phyloP scores from a whole-genome alignment of 2,329 filamentous ascomycete genomes.

The Phialemoniopsis sp. region DNA sequence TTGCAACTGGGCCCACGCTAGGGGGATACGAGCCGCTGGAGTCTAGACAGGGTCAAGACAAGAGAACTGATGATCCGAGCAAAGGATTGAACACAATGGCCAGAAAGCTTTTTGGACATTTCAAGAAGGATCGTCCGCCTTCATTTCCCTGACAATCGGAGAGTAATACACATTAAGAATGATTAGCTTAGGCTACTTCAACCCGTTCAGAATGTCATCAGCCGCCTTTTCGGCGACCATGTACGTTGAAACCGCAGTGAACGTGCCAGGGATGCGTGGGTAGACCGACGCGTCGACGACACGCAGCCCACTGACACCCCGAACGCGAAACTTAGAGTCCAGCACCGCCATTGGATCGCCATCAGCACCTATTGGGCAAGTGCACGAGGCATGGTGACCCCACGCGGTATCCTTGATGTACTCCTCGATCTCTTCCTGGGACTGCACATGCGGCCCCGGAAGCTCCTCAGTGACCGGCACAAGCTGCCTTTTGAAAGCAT shows the following conservation, averaged over 20 bases:
- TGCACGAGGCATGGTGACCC: conserved; percentile 50
- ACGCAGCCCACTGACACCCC: conserved; percentile 43
- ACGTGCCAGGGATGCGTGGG: conserved; percentile 36
- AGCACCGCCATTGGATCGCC: conserved; percentile 47
- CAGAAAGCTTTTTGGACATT: too few relatives aligned
- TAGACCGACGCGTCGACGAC: conserved; percentile 54
- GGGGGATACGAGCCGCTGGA: too few relatives aligned
- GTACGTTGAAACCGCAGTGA: conserved; percentile 45
- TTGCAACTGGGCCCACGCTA: too few relatives aligned
- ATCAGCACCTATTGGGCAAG: conserved; percentile 46
- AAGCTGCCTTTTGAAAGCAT: conserved; percentile 26
- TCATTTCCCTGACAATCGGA: too few relatives aligned
- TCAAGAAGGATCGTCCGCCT: too few relatives aligned
- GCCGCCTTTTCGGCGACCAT: conserved; percentile 51
- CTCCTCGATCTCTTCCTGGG: conserved; percentile 11
- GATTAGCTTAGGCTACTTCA: too few relatives aligned
- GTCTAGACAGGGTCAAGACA: too few relatives aligned
- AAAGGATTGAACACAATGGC: too few relatives aligned
- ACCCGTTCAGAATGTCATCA: conserved; percentile 36
- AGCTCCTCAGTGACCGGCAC: conserved; percentile 12
- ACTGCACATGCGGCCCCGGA: conserved; percentile 9
- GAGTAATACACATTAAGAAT: too few relatives aligned
- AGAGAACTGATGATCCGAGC: too few relatives aligned
- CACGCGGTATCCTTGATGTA: conserved; percentile 33
- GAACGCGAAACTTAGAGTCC: conserved; percentile 47